These are phyloP conservation scores for Annulohypoxylon moriforme DNA, from an alignment of 495 filamentous ascomycete species.

Conservation along the genomic window DNA sequence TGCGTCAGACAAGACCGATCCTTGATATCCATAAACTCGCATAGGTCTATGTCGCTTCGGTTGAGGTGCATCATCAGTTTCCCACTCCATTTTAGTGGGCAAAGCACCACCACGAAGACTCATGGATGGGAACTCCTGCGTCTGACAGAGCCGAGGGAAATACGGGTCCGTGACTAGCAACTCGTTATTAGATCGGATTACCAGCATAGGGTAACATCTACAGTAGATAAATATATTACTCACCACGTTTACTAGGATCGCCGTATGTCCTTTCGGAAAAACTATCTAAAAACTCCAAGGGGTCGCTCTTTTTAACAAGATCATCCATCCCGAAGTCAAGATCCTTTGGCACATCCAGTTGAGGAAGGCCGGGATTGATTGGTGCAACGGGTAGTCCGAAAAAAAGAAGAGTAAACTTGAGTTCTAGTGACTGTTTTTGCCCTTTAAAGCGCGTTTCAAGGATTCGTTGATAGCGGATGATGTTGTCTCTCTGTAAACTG, in stretches of 20 bases:
- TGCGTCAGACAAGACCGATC: background rate
- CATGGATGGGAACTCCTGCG: constrained; percentile 20
- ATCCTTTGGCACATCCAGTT: constrained; percentile 11
- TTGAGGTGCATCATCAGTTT: background rate
- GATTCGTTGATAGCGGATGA: constrained; percentile 25
- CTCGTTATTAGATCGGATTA: background rate
- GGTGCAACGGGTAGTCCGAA: constrained; percentile 47
- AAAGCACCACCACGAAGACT: constrained; percentile 43
- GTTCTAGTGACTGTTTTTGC: constrained; percentile 25
- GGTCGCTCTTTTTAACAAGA: background rate
- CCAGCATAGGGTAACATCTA: background rate
- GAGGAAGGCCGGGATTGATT: constrained; percentile 24
- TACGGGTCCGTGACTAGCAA: background rate
- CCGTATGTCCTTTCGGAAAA: constrained; percentile 22
- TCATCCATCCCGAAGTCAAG: constrained; percentile 23
- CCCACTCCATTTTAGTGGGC: background rate
- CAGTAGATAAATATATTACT: background rate
- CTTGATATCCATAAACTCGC: constrained; percentile 32
- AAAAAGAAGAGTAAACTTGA: constrained; percentile 46
- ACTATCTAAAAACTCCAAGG: constrained; percentile 32
- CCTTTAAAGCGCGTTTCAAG: constrained; percentile 42
- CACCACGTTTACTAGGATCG: constrained; percentile 12
- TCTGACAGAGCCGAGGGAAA: background rate
- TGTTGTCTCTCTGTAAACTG: constrained; percentile 29
- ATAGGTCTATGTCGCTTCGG: background rate